Conservation (phyloP, 148 eudicot genomes). For the Rhododendron griersonianum region DNA sequence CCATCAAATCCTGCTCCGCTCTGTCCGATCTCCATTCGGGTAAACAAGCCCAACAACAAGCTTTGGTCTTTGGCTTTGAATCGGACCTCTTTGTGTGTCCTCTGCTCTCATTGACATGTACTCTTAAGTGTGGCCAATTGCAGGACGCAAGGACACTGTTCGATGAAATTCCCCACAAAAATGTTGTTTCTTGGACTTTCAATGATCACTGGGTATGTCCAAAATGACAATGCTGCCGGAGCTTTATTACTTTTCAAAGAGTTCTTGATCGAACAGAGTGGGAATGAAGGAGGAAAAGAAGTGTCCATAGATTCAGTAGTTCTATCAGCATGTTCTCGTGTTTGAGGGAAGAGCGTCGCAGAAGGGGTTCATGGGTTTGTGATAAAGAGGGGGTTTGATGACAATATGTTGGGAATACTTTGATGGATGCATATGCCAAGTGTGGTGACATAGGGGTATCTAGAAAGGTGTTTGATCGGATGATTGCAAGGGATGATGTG, state of each 20-base stretch:
- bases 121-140: constrained; percentile 45
- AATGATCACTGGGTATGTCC: constrained; percentile 58
- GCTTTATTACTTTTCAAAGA: constrained; percentile 44
- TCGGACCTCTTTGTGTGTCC: constrained; percentile 50
- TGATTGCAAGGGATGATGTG: constrained; percentile 43
- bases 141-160: constrained; percentile 52
- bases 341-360: constrained; percentile 27
- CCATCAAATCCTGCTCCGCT: constrained; percentile 54
- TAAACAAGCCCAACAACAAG: constrained; percentile 58
- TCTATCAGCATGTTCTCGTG: constrained; percentile 48
- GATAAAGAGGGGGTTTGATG: constrained; percentile 46
- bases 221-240: constrained; percentile 33
- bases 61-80: constrained; percentile 42
- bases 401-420: constrained; percentile 44
- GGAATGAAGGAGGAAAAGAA: constrained; percentile 10
- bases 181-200: constrained; percentile 67
- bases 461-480: constrained; percentile 49
- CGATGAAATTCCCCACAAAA: constrained; percentile 45
- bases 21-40: constrained; percentile 40
- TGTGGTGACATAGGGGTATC: constrained; percentile 50
- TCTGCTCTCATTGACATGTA: constrained; percentile 62
- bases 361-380: constrained; percentile 51
- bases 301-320: constrained; percentile 41
- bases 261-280: constrained; percentile 30
- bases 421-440: constrained; percentile 68